Conservation (phyloP, 352 stramenopile genomes). For the Globisporangium spiculum region DNA sequence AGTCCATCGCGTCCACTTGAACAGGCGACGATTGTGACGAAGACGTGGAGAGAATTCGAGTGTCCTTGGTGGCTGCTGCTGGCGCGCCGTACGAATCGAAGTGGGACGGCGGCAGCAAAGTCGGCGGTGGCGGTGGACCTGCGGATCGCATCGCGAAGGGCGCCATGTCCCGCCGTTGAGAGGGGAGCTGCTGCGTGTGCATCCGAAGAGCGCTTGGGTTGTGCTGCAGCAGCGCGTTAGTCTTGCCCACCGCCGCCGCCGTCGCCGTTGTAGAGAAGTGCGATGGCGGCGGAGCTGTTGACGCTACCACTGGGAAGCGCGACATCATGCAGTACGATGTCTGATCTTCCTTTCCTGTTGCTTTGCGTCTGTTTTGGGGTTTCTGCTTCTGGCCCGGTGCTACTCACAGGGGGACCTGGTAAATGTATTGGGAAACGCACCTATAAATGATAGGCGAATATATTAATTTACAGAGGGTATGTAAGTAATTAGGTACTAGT, state of each 20-base stretch:
- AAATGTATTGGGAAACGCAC: conserved; percentile 2
- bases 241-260: too few species aligned
- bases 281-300: not conserved
- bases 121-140: not conserved
- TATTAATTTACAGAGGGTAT: not conserved
- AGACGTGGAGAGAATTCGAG: not conserved
- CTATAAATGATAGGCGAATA: not conserved
- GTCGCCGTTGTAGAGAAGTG: not conserved
- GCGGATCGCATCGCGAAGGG: too few species aligned
- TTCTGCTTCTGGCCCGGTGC: not conserved
- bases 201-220: not conserved
- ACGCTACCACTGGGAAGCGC: not conserved
- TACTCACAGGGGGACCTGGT: not conserved
- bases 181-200: not conserved
- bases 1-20: not conserved
- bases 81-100: not conserved
- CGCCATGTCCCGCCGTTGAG: not conserved
- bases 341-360: not conserved
- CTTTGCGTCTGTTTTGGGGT: not conserved
- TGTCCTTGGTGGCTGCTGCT: not conserved
- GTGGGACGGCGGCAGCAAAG: not conserved
- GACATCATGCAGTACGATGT: not conserved
- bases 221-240: not conserved
- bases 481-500: not conserved
- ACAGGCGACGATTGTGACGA: not conserved